Base-by-base conservation (phyloP, 202 grass and related monocot genomes). In the Zizania palustris region DNA sequence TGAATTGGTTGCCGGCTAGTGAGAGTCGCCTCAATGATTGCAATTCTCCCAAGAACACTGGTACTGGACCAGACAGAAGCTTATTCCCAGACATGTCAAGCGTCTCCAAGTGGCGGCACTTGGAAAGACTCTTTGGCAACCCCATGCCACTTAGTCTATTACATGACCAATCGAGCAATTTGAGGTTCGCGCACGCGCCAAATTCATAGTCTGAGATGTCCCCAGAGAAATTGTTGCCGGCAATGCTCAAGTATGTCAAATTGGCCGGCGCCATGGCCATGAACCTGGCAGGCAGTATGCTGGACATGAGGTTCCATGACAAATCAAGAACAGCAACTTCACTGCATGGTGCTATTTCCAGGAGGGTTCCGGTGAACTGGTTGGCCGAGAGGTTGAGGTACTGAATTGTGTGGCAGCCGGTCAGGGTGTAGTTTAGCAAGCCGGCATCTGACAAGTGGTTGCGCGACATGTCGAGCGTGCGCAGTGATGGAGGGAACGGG, bases 381-480 rank as follows among this genome's bases (percentile, higher is more conserved):
- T 93, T 93, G 41, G 44, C 65, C 21, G 90, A 93, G 38, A 93
- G 59, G 44, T 93, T 90, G 74, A 93, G 87, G 64, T 85, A 65
- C 42, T 40, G 86, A 16, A 93, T 12, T 1, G 59, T 15, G 37
- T 81, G 68, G 78, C 78, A 93, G 43, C 51, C 74, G 1, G 87
- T 61, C 7, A 90, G 81, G 1, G 87, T 76, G 60, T 85, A 90
- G 72, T 73, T 90, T 40, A 93, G 58, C 59, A 93, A 81, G 41
- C 76, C 72, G 0, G 46, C 37, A 37, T 93, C 84, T 0, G 87
- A 85, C 11, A 93, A 11, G 9, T 43, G 37, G 78, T 93, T 93
- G 39, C 74, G 71, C 4, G 87, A 90, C 68, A 90, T 45, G 67
- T 93, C 90, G 21, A 93, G 71, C 39, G 20, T 71, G 58, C 37